Conservation (phyloP, 371 early-diverging fungal genomes). For the Lichtheimia corymbifera region DNA sequence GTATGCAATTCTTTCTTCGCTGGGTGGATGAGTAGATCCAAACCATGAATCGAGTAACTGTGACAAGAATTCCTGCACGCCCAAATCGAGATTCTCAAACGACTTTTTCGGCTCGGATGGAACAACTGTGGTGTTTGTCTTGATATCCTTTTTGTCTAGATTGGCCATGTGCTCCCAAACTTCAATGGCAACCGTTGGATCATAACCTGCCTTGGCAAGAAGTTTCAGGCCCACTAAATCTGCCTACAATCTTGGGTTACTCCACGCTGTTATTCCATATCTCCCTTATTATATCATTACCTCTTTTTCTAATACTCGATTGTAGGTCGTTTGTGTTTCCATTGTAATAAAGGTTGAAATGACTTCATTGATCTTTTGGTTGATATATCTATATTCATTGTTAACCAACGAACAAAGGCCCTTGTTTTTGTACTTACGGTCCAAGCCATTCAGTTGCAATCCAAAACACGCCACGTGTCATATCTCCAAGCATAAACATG, state of each 20-base stretch:
- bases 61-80: conserved; percentile 27
- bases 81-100: conserved; percentile 20
- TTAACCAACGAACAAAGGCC: not conserved
- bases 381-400: conserved; percentile 28
- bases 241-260: conserved; percentile 28
- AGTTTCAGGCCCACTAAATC: conserved; percentile 59
- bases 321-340: conserved; percentile 43
- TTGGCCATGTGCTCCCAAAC: conserved; percentile 23
- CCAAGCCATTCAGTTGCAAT: conserved; percentile 48
- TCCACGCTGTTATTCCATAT: not conserved
- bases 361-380: conserved; percentile 47
- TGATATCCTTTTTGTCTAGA: not conserved
- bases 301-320: conserved; percentile 44
- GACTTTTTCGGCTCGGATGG: conserved; percentile 9
- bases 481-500: conserved; percentile 50
- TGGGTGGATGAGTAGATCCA: conserved; percentile 53
- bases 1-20: conserved; percentile 42
- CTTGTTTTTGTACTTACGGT: conserved; percentile 23
- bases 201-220: conserved; percentile 60
- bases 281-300: conserved; percentile 9
- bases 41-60: conserved; percentile 40
- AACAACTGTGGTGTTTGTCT: conserved; percentile 7
- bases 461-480: conserved; percentile 50
- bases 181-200: conserved; percentile 50
- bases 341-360: conserved; percentile 31